Evolutionary conservation across 179 eudicot genomes (phyloP).

Genomic region (Vitellaria paradoxa): DNA sequence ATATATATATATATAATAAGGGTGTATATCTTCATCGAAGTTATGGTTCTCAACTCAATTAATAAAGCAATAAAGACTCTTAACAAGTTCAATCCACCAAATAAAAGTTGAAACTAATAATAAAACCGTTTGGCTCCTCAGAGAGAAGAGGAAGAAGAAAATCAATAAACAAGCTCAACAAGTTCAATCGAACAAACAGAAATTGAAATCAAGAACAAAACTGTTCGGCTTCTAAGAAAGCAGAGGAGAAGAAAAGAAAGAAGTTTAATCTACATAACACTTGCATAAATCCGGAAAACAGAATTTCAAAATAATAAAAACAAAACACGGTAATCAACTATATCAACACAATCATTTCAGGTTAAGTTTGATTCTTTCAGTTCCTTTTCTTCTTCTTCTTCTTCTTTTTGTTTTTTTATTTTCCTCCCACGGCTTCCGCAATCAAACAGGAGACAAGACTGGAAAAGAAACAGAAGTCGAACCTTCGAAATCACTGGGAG

Average conservation of each 20-base stretch:
- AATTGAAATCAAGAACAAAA: background rate
- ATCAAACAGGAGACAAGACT: background rate
- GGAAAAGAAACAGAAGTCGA: background rate
- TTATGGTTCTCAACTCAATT: background rate
- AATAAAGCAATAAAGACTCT: background rate
- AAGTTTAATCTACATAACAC: too few relatives aligned
- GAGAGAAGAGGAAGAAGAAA: too few relatives aligned
- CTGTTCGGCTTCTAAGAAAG: too few relatives aligned
- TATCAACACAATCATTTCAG: background rate
- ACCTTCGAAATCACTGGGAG: constrained; percentile 6
- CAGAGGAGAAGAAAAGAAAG: background rate
- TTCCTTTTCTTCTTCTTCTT: background rate
- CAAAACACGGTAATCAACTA: background rate
- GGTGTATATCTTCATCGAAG: background rate
- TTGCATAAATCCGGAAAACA: background rate
- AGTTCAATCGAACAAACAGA: background rate
- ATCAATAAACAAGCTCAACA: too few relatives aligned
- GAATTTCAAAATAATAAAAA: background rate
- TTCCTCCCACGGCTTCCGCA: background rate
- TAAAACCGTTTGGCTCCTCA: background rate
- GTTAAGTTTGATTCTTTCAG: background rate
- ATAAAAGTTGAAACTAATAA: background rate
- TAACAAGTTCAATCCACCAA: background rate
- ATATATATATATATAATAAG: too few relatives aligned
- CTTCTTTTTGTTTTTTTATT: background rate